phyloP scores from a whole-genome alignment of 306 rosid genomes.

The Fagus crenata region DNA sequence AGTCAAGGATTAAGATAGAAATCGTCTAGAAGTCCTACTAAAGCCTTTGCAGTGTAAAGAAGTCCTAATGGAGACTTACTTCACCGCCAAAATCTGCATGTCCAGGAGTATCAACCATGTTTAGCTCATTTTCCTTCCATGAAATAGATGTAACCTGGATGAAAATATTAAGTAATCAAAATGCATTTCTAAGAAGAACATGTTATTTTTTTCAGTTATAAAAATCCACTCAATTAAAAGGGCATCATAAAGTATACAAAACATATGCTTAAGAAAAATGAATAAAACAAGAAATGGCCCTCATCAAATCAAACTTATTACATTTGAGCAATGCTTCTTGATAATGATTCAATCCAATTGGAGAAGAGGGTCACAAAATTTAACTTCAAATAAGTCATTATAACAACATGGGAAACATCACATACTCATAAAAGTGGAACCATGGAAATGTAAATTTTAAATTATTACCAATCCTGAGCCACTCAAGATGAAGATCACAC shows the following conservation, averaged over 20 bases:
- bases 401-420: too few relatives aligned
- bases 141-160: conserved; percentile 73
- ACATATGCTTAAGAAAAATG: background rate
- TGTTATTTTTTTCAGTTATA: background rate
- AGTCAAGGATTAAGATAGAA: background rate
- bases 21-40: conserved; percentile 1
- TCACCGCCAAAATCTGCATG: conserved; percentile 99
- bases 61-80: conserved; percentile 41
- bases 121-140: conserved; percentile 90
- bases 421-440: too few relatives aligned
- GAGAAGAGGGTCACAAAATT: background rate
- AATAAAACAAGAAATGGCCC: background rate
- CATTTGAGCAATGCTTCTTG: too few relatives aligned
- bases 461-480: too few relatives aligned
- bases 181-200: background rate
- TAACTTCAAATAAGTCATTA: too few relatives aligned
- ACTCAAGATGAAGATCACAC: too few relatives aligned
- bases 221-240: background rate
- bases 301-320: background rate
- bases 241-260: background rate
- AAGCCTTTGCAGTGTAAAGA: background rate
- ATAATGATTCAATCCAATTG: background rate
- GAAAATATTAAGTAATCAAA: background rate
- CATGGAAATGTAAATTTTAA: too few relatives aligned
- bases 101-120: conserved; percentile 98